These are phyloP conservation scores for Chalciporus pseudorubinellus DNA, from an alignment of 768 basidiomycete genomes.

Conservation along the genomic window DNA sequence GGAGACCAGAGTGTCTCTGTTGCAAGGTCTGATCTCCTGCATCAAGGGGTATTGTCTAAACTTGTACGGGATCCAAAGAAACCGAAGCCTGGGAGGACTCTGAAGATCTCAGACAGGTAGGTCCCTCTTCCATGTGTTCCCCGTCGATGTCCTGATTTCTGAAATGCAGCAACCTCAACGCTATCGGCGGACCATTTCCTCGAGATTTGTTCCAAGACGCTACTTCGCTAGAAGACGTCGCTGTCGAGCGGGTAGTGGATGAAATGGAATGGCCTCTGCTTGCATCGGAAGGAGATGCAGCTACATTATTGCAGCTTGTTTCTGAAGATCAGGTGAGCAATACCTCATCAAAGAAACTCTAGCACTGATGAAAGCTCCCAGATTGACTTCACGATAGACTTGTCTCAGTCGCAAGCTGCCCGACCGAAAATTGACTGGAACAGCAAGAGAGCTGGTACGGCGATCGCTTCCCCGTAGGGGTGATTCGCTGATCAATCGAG, in stretches of 20 bases:
- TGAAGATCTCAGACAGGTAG: constrained; percentile 75
- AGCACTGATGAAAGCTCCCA: constrained; percentile 25
- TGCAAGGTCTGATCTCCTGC: constrained; percentile 60
- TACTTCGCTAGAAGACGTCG: constrained; percentile 55
- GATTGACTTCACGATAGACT: constrained; percentile 75
- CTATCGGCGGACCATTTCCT: constrained; percentile 60
- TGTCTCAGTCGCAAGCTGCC: constrained; percentile 53
- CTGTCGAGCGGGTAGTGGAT: constrained; percentile 43
- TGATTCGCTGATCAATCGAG: constrained; percentile 4
- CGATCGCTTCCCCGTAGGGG: background rate
- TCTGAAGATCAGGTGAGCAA: constrained; percentile 68
- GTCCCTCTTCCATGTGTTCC: constrained; percentile 7
- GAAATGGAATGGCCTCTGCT: constrained; percentile 81
- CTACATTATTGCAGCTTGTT: constrained; percentile 74
- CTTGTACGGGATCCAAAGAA: constrained; percentile 60
- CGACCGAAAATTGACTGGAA: constrained; percentile 71
- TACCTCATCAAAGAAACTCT: background rate
- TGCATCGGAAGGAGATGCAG: constrained; percentile 78
- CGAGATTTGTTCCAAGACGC: constrained; percentile 74
- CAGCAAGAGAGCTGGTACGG: constrained; percentile 82
- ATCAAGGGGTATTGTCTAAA: constrained; percentile 66
- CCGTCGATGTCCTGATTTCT: background rate
- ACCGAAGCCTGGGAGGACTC: constrained; percentile 64
- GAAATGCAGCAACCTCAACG: constrained; percentile 58
- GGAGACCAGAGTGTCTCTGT: constrained; percentile 54